These are phyloP conservation scores for Calocybe cyanea DNA, from an alignment of 768 basidiomycete genomes.

Conservation along the genomic window DNA sequence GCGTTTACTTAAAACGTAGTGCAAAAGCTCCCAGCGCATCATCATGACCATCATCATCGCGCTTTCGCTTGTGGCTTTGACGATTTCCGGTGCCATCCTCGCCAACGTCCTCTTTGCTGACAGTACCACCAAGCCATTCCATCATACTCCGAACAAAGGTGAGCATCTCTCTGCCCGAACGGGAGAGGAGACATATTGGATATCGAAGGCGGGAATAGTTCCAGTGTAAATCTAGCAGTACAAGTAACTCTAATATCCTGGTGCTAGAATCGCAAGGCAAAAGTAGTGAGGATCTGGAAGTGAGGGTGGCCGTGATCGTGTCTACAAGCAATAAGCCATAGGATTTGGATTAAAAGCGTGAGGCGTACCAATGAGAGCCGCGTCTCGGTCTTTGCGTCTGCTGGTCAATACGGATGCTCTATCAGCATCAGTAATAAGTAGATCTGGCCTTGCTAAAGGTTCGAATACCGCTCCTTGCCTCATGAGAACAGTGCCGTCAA, in stretches of 20 bases:
- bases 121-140: constrained; percentile 97
- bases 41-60: constrained; percentile 73
- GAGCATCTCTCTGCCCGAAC: constrained; percentile 90
- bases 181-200: constrained; percentile 92
- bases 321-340: constrained; percentile 42
- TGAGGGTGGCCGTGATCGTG: constrained; percentile 82
- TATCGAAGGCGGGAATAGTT: constrained; percentile 77
- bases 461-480: constrained; percentile 79
- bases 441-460: constrained; percentile 82
- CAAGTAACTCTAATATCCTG: constrained; percentile 92
- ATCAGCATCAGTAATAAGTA: constrained; percentile 92
- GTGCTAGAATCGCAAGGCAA: constrained; percentile 93
- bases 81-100: constrained; percentile 63
- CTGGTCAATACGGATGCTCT: constrained; percentile 79
- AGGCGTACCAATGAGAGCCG: constrained; percentile 71
- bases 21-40: constrained; percentile 83
- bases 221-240: constrained; percentile 97
- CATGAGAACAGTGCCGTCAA: constrained; percentile 90
- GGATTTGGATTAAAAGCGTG: background rate
- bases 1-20: constrained; percentile 77
- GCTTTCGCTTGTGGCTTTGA: constrained; percentile 49
- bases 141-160: constrained; percentile 95
- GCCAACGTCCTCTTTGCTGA: constrained; percentile 88
- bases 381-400: constrained; percentile 86
- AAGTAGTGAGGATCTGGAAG: constrained; percentile 76